These are phyloP conservation scores for Chaetomium globosum DNA, from an alignment of 2,329 filamentous ascomycete species.

Conservation along the genomic window DNA sequence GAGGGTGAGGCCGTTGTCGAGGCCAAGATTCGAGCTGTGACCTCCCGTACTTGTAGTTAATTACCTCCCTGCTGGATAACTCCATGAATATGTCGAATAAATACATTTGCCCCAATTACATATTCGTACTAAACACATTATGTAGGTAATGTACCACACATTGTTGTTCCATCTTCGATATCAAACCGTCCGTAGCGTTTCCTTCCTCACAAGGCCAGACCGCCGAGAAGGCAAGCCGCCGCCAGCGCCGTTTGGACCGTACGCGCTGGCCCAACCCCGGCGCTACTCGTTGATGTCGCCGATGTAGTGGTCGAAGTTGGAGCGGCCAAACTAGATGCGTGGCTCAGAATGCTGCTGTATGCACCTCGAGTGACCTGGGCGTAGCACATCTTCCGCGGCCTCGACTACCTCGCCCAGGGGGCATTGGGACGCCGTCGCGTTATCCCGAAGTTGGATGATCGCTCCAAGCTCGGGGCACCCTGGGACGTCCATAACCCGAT, in stretches of 20 bases:
- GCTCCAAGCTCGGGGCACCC: background rate
- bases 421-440: background rate
- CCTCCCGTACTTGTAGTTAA: too few relatives aligned
- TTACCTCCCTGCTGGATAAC: too few relatives aligned
- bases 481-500: background rate
- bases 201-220: background rate
- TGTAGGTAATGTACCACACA: too few relatives aligned
- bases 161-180: too few relatives aligned
- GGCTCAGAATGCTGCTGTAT: background rate
- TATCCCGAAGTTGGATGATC: background rate
- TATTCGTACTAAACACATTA: background rate
- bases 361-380: background rate
- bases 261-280: background rate
- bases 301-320: background rate
- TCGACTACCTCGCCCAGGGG: background rate
- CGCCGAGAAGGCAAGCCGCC: background rate
- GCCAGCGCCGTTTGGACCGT: constrained; percentile 1
- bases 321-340: background rate
- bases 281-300: background rate
- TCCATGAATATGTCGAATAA: background rate
- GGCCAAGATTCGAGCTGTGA: background rate
- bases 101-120: background rate
- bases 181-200: background rate
- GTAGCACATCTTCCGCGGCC: background rate
- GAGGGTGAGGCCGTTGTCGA: background rate